Evolutionary conservation across 306 rosid genomes (phyloP).

Genomic region (Acmispon strigosus): DNA sequence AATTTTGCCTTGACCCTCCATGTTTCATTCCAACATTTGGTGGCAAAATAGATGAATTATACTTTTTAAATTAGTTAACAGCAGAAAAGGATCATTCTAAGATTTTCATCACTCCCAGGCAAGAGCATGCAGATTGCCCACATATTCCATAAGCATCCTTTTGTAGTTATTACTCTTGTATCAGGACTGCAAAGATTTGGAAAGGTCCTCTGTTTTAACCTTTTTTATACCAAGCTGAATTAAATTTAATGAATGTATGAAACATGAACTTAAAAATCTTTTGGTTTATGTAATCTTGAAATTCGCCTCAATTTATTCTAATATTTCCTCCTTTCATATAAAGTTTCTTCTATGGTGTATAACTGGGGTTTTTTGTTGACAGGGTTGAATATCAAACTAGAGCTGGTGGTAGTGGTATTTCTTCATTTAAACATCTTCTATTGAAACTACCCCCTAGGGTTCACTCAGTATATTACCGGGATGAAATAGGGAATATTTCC

Average conservation of each 20-base stretch:
- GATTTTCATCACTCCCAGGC: neutral
- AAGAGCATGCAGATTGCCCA: neutral
- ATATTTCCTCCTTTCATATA: slow-evolving; percentile 1
- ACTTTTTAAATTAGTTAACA: neutral
- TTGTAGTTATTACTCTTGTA: slow-evolving; percentile 1
- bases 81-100: neutral
- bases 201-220: neutral
- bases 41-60: neutral
- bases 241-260: neutral
- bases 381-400: slow-evolving; percentile 92
- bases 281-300: slow-evolving; percentile 3
- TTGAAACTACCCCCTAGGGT: slow-evolving; percentile 88
- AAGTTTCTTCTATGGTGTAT: neutral
- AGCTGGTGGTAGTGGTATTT: slow-evolving; percentile 49
- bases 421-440: slow-evolving; percentile 76
- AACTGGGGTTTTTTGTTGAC: slow-evolving; percentile 27
- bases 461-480: slow-evolving; percentile 94
- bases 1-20: neutral
- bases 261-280: neutral
- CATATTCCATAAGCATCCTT: neutral
- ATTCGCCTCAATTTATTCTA: neutral
- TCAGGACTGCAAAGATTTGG: slow-evolving; percentile 1
- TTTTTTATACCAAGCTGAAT: neutral
- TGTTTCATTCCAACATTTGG: neutral
- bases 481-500: slow-evolving; percentile 87